Base-by-base conservation (phyloP, 345 rosid species). In the Kernera saxatilis region DNA sequence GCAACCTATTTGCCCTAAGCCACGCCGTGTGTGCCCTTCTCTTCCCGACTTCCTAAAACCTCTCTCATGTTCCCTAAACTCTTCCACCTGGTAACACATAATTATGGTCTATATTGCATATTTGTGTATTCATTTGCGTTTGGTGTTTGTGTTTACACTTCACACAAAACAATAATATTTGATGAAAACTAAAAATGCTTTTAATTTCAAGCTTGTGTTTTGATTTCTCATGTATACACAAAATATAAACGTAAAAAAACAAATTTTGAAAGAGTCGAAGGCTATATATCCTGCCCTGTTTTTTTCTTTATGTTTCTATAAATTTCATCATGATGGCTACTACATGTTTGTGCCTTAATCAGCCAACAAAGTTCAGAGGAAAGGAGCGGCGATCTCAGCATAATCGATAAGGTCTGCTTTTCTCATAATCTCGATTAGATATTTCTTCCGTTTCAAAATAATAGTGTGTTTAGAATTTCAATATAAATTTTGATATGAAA, bases 41-140 rank as follows among this genome's bases (percentile, higher is more conserved):
- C 18, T 81, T n/a, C 91, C 89, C 2, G 94, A 89, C 46, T 78
- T 87, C 61, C 85, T 92, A 72, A 83, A 73, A 60, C 89, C 88
- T 52, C 81, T 70, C 45, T 65, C 77, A 33, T 86, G 96, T 55
- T 64, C 68, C 80, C 75, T 85, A 9, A 94, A 89, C 82, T 39
- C 68, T 41, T 29, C 78, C 54, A 59, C 26, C 35, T 56, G 71
- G 70, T 72, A 54, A 27, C n/a, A 14, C 32, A 5, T 29, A 32
- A 18, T 9, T 32, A 35, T 72, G 3, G 4, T 23, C 19, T 55
- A 44, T 0, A 0, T 25, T 27, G 5, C 33, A 30, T 36, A 41
- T 39, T 8, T 71, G 2, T 52, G 23, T 15, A 57, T 45, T 10
- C 13, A 25, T 2, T 64, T 41, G 0, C 32, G 15, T 23, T 26